Percentiles rank a stretch among this genome's conserved stretches.
Evolutionary conservation across 176 grass and related monocot species (phyloP).

Genomic region (Puccinellia tenuiflora): DNA sequence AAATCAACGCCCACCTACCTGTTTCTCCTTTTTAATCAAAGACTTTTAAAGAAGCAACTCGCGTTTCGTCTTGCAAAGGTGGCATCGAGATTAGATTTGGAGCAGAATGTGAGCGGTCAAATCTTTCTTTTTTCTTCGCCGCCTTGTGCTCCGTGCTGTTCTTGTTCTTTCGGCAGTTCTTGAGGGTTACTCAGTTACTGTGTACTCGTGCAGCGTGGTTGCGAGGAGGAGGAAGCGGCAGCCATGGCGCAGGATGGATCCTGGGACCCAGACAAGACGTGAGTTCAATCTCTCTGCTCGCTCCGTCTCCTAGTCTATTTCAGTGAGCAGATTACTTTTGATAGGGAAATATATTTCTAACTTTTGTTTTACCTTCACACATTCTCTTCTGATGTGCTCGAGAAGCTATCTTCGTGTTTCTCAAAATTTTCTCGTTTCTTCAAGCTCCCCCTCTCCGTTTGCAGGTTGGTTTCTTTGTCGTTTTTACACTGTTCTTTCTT

Average conservation of each 20-base stretch:
- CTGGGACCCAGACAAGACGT: slow-evolving; percentile 76
- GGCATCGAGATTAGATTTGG: slow-evolving; percentile 18
- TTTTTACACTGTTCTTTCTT: background rate
- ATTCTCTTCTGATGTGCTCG: background rate
- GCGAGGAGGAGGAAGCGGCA: background rate
- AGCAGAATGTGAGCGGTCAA: slow-evolving; percentile 37
- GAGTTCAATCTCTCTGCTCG: background rate
- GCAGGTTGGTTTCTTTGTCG: background rate
- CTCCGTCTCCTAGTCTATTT: background rate
- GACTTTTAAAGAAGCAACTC: slow-evolving; percentile 25
- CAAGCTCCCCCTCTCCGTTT: background rate
- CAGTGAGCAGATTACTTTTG: slow-evolving; percentile 3
- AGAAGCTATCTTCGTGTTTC: background rate
- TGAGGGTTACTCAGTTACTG: slow-evolving; percentile 3
- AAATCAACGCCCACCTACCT: background rate
- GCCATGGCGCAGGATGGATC: slow-evolving; percentile 47
- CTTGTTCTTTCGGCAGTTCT: slow-evolving; percentile 7
- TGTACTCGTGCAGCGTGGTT: slow-evolving; percentile 22
- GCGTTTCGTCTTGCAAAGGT: slow-evolving; percentile 1
- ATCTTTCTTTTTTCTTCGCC: slow-evolving; percentile 12
- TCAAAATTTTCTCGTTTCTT: background rate
- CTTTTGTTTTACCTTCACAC: background rate
- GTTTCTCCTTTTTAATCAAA: background rate
- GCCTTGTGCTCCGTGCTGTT: background rate
- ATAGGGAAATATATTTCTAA: background rate